These are phyloP conservation scores for Euphorbia tirucalli DNA, from an alignment of 345 rosid species.

Conservation along the genomic window DNA sequence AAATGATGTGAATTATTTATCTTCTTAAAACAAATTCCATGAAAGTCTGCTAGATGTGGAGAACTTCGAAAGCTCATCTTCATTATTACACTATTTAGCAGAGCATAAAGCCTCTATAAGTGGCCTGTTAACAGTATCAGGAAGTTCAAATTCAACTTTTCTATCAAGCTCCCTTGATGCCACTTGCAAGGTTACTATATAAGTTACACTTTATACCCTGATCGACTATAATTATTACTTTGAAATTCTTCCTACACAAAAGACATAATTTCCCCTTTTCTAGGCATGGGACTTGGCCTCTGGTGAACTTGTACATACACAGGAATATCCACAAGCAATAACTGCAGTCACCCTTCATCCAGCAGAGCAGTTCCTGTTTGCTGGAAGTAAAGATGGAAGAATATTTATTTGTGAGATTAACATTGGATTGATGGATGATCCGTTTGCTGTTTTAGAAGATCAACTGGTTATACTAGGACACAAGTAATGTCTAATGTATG, in stretches of 20 bases:
- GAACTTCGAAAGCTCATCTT: slow-evolving; percentile 26
- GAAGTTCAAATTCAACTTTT: slow-evolving; percentile 25
- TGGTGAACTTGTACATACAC: slow-evolving; percentile 42
- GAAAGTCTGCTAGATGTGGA: slow-evolving; percentile 39
- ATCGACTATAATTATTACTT: neutral
- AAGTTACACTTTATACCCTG: neutral
- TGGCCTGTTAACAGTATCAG: slow-evolving; percentile 32
- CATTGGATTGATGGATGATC: slow-evolving; percentile 33
- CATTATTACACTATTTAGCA: slow-evolving; percentile 31
- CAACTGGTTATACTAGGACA: slow-evolving; percentile 43
- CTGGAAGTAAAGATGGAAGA: slow-evolving; percentile 47
- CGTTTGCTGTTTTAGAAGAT: slow-evolving; percentile 25
- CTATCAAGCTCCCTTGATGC: slow-evolving; percentile 56
- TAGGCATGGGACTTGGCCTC: slow-evolving; percentile 51
- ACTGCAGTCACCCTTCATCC: slow-evolving; percentile 43
- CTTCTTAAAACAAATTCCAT: slow-evolving; percentile 18
- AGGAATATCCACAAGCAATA: slow-evolving; percentile 33
- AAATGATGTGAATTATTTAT: slow-evolving; percentile 10
- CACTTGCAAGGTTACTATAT: slow-evolving; percentile 45
- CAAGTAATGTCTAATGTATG: slow-evolving; percentile 50
- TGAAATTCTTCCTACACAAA: slow-evolving; percentile 4
- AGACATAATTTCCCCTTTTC: slow-evolving; percentile 1
- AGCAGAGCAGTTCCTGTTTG: slow-evolving; percentile 33
- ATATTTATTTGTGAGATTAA: slow-evolving; percentile 34
- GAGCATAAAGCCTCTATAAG: slow-evolving; percentile 49